Percentiles rank a stretch among this genome's conserved stretches.
phyloP scores from a whole-genome alignment of 805 yeast genomes.

The Kregervanrija delftensis region DNA sequence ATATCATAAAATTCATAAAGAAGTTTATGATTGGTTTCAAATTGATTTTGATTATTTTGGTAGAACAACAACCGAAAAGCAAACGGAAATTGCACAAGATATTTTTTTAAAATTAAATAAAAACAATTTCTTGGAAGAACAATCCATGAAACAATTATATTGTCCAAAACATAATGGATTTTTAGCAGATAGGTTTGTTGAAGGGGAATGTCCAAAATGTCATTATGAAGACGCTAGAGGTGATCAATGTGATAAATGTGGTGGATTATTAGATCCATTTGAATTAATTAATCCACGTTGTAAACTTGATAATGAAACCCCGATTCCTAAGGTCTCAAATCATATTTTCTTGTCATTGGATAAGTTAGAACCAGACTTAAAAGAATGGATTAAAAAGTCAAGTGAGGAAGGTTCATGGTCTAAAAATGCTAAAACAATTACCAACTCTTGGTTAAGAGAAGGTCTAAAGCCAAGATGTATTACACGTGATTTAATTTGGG shows the following conservation, averaged over 20 bases:
- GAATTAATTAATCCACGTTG: constrained; percentile 94
- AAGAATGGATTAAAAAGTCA: constrained; percentile 64
- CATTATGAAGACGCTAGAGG: constrained; percentile 96
- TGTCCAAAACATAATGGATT: constrained; percentile 88
- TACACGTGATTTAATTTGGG: constrained; percentile 97
- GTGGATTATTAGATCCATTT: constrained; percentile 79
- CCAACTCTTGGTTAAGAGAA: constrained; percentile 89
- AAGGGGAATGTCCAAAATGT: constrained; percentile 96
- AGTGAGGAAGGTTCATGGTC: constrained; percentile 83
- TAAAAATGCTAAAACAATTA: constrained; percentile 80
- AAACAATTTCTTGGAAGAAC: constrained; percentile 81
- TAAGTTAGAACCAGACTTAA: constrained; percentile 71
- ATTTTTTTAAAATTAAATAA: constrained; percentile 70
- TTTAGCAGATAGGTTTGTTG: constrained; percentile 94
- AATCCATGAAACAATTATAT: constrained; percentile 81
- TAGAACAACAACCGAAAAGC: constrained; percentile 86
- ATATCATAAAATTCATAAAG: constrained; percentile 77
- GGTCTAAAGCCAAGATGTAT: constrained; percentile 93
- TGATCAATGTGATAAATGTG: constrained; percentile 98
- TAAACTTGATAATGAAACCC: constrained; percentile 80
- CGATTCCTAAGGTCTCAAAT: constrained; percentile 72
- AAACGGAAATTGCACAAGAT: constrained; percentile 93
- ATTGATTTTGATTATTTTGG: constrained; percentile 94
- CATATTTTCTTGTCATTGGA: constrained; percentile 82
- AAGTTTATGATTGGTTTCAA: constrained; percentile 95